Percentiles rank a stretch among this genome's conserved stretches.
phyloP scores from a whole-genome alignment of 2,329 filamentous ascomycete species.

The Endothia cerciana region DNA sequence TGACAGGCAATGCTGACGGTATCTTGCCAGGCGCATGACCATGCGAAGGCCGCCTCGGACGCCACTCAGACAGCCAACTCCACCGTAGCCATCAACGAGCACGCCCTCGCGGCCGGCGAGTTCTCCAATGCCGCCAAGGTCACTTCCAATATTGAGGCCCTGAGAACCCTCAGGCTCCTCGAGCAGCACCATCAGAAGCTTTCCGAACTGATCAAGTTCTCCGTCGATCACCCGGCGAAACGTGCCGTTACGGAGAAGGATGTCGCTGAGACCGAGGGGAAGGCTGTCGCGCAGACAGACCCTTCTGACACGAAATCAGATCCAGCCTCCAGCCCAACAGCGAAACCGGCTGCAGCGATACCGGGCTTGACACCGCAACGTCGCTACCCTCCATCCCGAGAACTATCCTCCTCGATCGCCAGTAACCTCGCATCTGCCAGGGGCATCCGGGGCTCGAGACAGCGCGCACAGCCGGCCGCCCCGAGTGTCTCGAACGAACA shows the following conservation, averaged over 20 bases:
- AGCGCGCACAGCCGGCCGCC: constrained; percentile 65
- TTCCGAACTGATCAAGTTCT: constrained; percentile 77
- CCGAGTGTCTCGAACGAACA: constrained; percentile 77
- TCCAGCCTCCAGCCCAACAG: constrained; percentile 32
- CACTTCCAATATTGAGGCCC: constrained; percentile 71
- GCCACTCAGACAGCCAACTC: constrained; percentile 77
- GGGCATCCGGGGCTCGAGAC: constrained; percentile 68
- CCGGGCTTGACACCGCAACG: constrained; percentile 48
- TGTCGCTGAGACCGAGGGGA: constrained; percentile 43
- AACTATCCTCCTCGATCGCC: constrained; percentile 80
- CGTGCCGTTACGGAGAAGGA: constrained; percentile 41
- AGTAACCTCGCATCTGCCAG: constrained; percentile 86
- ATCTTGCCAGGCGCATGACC: constrained; percentile 73
- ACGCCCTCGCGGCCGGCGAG: constrained; percentile 84
- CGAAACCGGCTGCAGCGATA: constrained; percentile 35
- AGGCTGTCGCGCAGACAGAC: constrained; percentile 35
- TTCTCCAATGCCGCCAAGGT: constrained; percentile 81
- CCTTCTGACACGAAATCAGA: constrained; percentile 28
- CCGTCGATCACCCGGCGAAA: constrained; percentile 56
- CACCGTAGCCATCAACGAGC: constrained; percentile 82
- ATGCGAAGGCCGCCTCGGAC: constrained; percentile 80
- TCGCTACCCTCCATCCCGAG: constrained; percentile 63
- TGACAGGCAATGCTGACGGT: constrained; percentile 32
- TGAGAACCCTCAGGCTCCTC: constrained; percentile 82
- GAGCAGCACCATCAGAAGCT: constrained; percentile 87